These are phyloP conservation scores for Monosporascus sp. DNA, from an alignment of 2,329 filamentous ascomycete species.

Conservation along the genomic window DNA sequence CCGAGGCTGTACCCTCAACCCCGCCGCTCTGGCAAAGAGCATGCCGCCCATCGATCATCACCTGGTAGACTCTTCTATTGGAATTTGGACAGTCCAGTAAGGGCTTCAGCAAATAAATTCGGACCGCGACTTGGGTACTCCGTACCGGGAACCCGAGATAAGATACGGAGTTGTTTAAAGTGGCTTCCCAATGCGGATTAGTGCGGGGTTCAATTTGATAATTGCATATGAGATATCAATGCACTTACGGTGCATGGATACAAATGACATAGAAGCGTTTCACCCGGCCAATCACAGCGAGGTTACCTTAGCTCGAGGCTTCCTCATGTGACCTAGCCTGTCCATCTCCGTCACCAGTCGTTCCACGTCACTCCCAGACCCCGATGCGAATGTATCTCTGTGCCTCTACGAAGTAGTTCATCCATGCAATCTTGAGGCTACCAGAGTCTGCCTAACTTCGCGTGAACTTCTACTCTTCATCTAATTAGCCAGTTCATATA, in stretches of 20 bases:
- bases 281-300: neutral
- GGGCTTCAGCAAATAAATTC: too few relatives aligned
- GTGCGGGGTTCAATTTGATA: too few relatives aligned
- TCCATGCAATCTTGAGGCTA: neutral
- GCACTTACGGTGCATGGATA: too few relatives aligned
- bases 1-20: conserved; percentile 6
- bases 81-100: neutral
- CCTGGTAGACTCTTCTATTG: conserved; percentile 1
- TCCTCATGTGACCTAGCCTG: neutral
- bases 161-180: too few relatives aligned
- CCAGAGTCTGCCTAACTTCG: conserved; percentile 1
- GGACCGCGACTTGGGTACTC: too few relatives aligned
- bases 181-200: too few relatives aligned
- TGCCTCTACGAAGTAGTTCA: too few relatives aligned
- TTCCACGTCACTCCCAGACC: neutral
- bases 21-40: conserved; percentile 16
- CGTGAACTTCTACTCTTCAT: neutral
- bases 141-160: too few relatives aligned
- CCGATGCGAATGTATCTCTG: neutral
- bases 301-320: neutral
- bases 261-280: neutral
- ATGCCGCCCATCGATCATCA: conserved; percentile 17
- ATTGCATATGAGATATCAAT: too few relatives aligned
- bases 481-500: neutral
- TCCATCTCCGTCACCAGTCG: neutral